Evolutionary conservation across 306 rosid genomes (phyloP), one percentile per base, ranked within the genome.

Genomic region (Quercus wislizeni): DNA sequence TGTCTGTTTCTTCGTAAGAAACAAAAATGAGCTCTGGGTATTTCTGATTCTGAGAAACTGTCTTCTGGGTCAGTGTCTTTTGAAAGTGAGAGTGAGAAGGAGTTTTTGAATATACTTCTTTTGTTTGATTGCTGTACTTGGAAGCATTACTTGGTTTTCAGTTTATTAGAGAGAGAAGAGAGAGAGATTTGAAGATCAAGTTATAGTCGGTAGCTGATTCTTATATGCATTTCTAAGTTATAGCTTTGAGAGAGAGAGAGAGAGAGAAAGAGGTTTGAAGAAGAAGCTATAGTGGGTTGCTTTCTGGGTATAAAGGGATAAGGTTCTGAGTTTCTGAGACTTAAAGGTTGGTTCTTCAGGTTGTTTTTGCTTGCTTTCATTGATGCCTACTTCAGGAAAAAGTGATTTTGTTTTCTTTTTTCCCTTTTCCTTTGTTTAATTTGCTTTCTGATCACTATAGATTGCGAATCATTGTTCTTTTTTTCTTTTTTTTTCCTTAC

Each of bases 331-430:
- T 87, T 77, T 84, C 86, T 46, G 86, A 83, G 81, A 75, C 96
- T 89, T 90, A 57, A 91, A 95, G 97, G 94, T 93, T 89, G 74
- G 90, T 92, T 46, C 86, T 88, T 83, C 82, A 81, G 25, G 30
- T 58, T 75, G 30, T 65, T 79, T 55, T 79, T 77, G 75, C 78
- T 58, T 86, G 80, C 76, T 84, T 86, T 76, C 85, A 83, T 83
- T 81, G 84, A 81, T 85, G 83, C 80, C 85, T 33, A 9, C 72
- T 84, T 74, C 82, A 76, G 27, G n/a, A 71, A 30, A 76, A 86
- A 74, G 63, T 62, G 43, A 2, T 67, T 52, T 73, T 59, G 69
- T 80, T 74, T 74, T 56, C 54, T 61, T 63, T 77, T 73, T 81
- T 11, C 25, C 30, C 25, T 18, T 31, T 35, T 82, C 19, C 4